phyloP scores from a whole-genome alignment of 768 basidiomycete species.

The Termitomyces sp. region DNA sequence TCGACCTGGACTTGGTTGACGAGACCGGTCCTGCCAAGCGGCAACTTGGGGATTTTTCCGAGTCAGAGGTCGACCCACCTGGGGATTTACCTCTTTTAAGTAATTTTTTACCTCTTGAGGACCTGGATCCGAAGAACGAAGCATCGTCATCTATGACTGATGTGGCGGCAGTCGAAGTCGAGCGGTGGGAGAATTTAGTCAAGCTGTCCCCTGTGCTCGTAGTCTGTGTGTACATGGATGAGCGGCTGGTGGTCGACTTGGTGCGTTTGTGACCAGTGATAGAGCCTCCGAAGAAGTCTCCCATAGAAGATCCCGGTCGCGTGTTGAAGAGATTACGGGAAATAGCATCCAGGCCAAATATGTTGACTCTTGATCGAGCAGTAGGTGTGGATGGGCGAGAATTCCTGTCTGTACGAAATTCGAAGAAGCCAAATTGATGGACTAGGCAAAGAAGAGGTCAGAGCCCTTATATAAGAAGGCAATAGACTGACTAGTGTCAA shows the following conservation, averaged over 20 bases:
- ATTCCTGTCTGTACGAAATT: conserved; percentile 69
- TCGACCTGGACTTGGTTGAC: conserved; percentile 32
- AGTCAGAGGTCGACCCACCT: conserved; percentile 34
- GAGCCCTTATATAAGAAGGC: background rate
- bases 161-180: conserved; percentile 63
- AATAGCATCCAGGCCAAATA: conserved; percentile 85
- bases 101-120: conserved; percentile 44
- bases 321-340: conserved; percentile 83
- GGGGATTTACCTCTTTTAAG: conserved; percentile 37
- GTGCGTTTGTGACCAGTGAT: conserved; percentile 62
- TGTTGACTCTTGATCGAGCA: conserved; percentile 70
- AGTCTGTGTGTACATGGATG: conserved; percentile 68
- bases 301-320: conserved; percentile 60
- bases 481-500: conserved; percentile 68
- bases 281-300: conserved; percentile 72
- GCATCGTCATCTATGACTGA: conserved; percentile 59
- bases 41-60: conserved; percentile 38
- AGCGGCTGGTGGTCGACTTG: conserved; percentile 66
- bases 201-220: conserved; percentile 62
- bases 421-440: conserved; percentile 85
- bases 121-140: conserved; percentile 35
- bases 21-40: conserved; percentile 25
- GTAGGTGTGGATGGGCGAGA: conserved; percentile 87
- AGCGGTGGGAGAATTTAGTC: conserved; percentile 67
- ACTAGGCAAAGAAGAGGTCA: conserved; percentile 36